A percentile compares a stretch with the other conserved stretches of the same genome.
These are phyloP conservation scores for Colletotrichum sp. DNA, from an alignment of 2,329 filamentous ascomycete genomes.

Conservation along the genomic window DNA sequence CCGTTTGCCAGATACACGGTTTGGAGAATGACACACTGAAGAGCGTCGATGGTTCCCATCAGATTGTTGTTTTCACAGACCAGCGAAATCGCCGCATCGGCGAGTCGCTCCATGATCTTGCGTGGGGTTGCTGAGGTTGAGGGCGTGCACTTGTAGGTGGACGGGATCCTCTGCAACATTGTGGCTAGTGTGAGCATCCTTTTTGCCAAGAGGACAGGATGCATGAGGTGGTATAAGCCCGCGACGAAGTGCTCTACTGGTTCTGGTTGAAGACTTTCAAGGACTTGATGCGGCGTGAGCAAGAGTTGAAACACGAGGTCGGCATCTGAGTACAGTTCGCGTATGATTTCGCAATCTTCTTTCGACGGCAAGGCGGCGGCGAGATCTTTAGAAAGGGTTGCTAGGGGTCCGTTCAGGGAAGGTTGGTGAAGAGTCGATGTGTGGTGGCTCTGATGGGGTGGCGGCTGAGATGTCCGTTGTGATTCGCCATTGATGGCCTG, in stretches of 20 bases:
- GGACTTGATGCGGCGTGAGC: constrained; percentile 24
- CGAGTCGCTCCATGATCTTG: constrained; percentile 27
- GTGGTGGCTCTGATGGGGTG: not conserved
- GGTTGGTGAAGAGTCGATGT: not conserved
- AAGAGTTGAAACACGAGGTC: constrained; percentile 28
- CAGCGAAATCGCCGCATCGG: constrained; percentile 33
- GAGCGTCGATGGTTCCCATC: constrained; percentile 46
- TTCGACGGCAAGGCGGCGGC: constrained; percentile 23
- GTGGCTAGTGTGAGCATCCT: constrained; percentile 41
- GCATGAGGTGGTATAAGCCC: constrained; percentile 26
- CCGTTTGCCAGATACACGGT: constrained; percentile 48
- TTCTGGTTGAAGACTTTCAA: not conserved
- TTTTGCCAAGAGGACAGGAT: constrained; percentile 46
- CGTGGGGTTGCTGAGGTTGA: constrained; percentile 13
- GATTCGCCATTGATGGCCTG: not conserved
- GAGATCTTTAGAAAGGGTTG: constrained; percentile 16
- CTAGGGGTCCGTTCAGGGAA: not conserved
- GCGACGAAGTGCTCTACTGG: constrained; percentile 13
- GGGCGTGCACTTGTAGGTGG: constrained; percentile 34
- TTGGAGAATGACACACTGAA: constrained; percentile 54
- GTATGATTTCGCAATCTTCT: constrained; percentile 21
- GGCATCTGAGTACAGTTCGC: not conserved
- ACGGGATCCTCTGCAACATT: constrained; percentile 35
- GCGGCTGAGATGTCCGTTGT: not conserved
- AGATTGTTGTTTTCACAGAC: constrained; percentile 53